Evolutionary conservation across 2,329 filamentous ascomycete species (phyloP).

Genomic region (Alternaria sp.): DNA sequence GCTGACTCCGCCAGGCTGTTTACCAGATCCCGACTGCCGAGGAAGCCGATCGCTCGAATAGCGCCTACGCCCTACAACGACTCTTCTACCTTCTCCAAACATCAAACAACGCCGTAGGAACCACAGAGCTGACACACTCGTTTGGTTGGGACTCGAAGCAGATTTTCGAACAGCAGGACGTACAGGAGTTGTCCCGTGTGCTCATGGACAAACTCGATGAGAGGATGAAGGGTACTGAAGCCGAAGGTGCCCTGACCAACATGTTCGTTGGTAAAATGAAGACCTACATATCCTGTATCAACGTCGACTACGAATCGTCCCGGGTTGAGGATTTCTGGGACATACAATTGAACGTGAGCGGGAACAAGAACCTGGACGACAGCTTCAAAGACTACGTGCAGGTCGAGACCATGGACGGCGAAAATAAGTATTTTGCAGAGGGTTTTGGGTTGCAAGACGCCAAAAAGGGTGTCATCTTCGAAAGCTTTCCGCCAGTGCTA

Average conservation of each 20-base stretch:
- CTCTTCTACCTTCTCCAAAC: constrained; percentile 96
- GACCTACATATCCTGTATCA: constrained; percentile 98
- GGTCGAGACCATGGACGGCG: constrained; percentile 94
- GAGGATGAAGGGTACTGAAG: constrained; percentile 95
- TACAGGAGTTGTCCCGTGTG: constrained; percentile 94
- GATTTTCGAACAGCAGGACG: constrained; percentile 98
- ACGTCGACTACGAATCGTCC: constrained; percentile 96
- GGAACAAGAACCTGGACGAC: constrained; percentile 89
- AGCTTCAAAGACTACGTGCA: constrained; percentile 97
- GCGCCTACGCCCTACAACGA: constrained; percentile 90
- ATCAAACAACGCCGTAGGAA: constrained; percentile 80
- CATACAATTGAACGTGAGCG: constrained; percentile 94
- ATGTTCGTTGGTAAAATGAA: constrained; percentile 98
- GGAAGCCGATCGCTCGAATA: constrained; percentile 81
- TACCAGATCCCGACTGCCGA: constrained; percentile 95
- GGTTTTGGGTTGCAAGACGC: constrained; percentile 93
- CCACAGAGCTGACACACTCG: constrained; percentile 90
- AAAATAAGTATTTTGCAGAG: constrained; percentile 97
- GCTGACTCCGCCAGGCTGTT: constrained; percentile 69
- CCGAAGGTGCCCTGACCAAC: constrained; percentile 84
- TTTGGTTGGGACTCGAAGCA: constrained; percentile 98
- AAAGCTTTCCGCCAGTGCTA: constrained; percentile 89
- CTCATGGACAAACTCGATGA: constrained; percentile 97
- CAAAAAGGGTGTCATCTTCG: constrained; percentile 97
- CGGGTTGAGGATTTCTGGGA: constrained; percentile 98